Evolutionary conservation across 2,329 filamentous ascomycete species (phyloP), one percentile per base, ranked within the genome.

Genomic region (Myrmaecium sp.): DNA sequence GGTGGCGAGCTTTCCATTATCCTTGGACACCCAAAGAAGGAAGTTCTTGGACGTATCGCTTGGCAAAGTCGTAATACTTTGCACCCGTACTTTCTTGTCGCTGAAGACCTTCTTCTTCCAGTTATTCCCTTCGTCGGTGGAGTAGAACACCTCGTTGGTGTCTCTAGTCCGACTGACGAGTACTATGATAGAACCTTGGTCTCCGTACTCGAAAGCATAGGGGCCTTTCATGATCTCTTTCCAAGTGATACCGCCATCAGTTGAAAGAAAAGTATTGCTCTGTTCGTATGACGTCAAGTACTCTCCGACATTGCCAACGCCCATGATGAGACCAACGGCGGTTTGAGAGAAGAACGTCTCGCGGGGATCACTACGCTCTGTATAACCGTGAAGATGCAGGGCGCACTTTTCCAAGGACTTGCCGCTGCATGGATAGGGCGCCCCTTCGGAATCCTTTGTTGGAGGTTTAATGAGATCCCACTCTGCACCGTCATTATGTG

Each of bases 181-280:
- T 21, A 92, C 81, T 34, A 95, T 71, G 40, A 95, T 76, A 5
- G 82, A 89, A 15, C 89, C 89, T 49, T 93, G 82, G 41, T 98
- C 91, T 31, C 89, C 91, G 47, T 82, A 93, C 43, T 92, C 81
- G 82, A 83, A 98, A 43, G 78, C 76, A 62, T 83, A 93, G 18
- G 66, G 68, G 5, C 89, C 91, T 52, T 91, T 84, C 55, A 79
- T 86, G 33, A 86, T 72, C 31, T 74, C 69, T 36, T 65, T 73
- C 89, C 89, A 98, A 20, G 60, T 79, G 27, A 95, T 65, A 29
- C 91, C 91, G n/a, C 77, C 89, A 47, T 98, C 84, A 1, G 66
- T 65, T 7, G 82, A 91, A 60, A 95, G 76, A 55, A 86, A 98
- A 0, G 86, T 95, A 45, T 89, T 76, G 9, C 76, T 77, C 10